Conservation (phyloP, 768 basidiomycete genomes). For the Trametes elegans region DNA sequence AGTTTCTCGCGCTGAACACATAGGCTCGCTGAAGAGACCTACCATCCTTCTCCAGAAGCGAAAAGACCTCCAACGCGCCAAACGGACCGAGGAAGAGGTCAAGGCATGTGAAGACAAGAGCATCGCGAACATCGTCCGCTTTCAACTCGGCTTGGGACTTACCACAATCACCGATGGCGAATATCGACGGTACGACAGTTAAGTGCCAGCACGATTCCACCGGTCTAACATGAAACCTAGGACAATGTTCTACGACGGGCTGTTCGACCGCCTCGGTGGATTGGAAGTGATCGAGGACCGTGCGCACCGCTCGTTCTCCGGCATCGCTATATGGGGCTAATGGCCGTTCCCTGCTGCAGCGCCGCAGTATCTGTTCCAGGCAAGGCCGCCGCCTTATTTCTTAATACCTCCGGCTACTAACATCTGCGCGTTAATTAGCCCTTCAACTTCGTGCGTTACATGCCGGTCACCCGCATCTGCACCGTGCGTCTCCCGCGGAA, state of each 20-base stretch:
- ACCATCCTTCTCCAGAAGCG: conserved; percentile 45
- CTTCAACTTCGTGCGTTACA: conserved; percentile 25
- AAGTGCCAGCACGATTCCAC: no score
- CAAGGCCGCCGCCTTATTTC: conserved; percentile 27
- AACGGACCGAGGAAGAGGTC: conserved; percentile 42
- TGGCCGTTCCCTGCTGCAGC: not conserved
- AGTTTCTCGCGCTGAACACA: conserved; percentile 45
- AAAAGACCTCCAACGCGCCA: conserved; percentile 37
- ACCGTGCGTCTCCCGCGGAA: not conserved
- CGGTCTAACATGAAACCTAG: conserved; percentile 27
- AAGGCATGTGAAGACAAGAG: conserved; percentile 47
- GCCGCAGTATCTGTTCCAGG: conserved; percentile 36
- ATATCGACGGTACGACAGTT: conserved; percentile 29
- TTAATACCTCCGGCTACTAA: conserved; percentile 19
- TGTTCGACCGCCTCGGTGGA: conserved; percentile 61
- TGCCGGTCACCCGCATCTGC: conserved; percentile 9
- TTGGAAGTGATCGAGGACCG: conserved; percentile 47
- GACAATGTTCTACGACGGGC: conserved; percentile 58
- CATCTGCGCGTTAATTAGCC: not conserved
- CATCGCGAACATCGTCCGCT: conserved; percentile 47
- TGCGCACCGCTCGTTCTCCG: not conserved
- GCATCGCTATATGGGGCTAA: conserved; percentile 1
- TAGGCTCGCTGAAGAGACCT: conserved; percentile 60
- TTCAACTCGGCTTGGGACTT: conserved; percentile 54
- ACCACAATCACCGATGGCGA: conserved; percentile 64